Conservation (phyloP, 2,329 filamentous ascomycete species). For the Allantophomopsis cytisporea region DNA sequence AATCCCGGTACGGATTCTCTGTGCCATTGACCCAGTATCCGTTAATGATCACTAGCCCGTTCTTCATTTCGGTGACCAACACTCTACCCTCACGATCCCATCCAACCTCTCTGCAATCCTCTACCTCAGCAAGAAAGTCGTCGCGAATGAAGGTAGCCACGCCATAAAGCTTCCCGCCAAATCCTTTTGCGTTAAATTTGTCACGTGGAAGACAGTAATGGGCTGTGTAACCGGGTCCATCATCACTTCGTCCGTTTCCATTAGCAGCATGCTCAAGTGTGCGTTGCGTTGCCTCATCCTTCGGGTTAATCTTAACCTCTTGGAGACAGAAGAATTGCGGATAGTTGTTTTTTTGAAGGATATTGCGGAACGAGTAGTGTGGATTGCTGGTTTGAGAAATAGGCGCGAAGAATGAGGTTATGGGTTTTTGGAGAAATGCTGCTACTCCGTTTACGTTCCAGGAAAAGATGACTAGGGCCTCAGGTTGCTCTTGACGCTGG, state of each 20-base stretch:
- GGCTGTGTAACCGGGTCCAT: constrained; percentile 24
- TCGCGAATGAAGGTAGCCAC: constrained; percentile 32
- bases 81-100: constrained; percentile 40
- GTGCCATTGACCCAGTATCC: constrained; percentile 41
- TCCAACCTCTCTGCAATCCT: constrained; percentile 22
- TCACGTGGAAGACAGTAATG: constrained; percentile 33
- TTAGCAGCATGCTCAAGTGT: constrained; percentile 23
- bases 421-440: constrained; percentile 5
- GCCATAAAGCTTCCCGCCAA: constrained; percentile 35
- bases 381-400: neutral
- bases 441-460: constrained; percentile 7
- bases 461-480: neutral
- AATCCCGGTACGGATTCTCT: constrained; percentile 26
- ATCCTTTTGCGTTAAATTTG: constrained; percentile 32
- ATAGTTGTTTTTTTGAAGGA: constrained; percentile 28
- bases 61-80: constrained; percentile 26
- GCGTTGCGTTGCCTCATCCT: constrained; percentile 23
- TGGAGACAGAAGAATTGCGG: constrained; percentile 30
- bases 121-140: constrained; percentile 22
- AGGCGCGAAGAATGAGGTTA: constrained; percentile 4
- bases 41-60: constrained; percentile 31
- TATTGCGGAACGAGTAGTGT: constrained; percentile 18
- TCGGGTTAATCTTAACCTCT: constrained; percentile 31
- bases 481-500: neutral
- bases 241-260: constrained; percentile 2